Evolutionary conservation across 2,329 filamentous ascomycete genomes (phyloP), one percentile per base, ranked within the genome.

Genomic region (Cladosporium sp.): DNA sequence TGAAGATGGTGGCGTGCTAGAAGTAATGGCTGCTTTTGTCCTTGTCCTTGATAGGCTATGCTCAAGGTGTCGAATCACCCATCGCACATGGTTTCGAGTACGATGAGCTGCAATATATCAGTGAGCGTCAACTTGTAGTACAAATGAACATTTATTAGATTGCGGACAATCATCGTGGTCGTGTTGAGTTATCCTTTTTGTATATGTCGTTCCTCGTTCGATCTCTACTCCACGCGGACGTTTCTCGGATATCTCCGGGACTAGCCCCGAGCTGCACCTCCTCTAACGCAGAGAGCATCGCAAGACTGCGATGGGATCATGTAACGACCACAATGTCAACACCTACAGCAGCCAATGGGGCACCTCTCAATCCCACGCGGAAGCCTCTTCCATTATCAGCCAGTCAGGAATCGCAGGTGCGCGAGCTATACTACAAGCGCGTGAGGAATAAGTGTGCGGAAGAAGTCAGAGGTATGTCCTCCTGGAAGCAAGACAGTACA

Each of bases 381-480:
- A 95, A 94, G 74, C 93, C 93, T 18, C 82, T 96, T 51, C 93
- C 93, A 30, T 84, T 97, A 65, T 93, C 91, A 28, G 87, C 92
- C 13, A 85, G 88, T 25, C 92, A 96, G 78, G 92, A 96, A 83
- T 83, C 87, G 4, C 91, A 95, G 79, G 91, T 96, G 65, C 86
- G 90, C 72, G 89, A 93, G 71, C 80, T 95, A 11, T 96, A 91
- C 78, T 88, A 94, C 80, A 89, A 91, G 71, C 86, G 91, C 65
- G 93, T 97, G 67, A 85, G 93, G 70, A 83, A 82, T 36, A 83
- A 89, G 72, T 97, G 93, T 79, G 87, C 88, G 5, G 85, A 79
- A 61, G 81, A 83, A 74, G 82, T 84, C 48, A 76, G 79, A 77
- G 79, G 81, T 83, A 73, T 46, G 71, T 68, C 23, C 51, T 53